A percentile compares a stretch with the other conserved stretches of the same genome.
Evolutionary conservation across 2,329 filamentous ascomycete species (phyloP).

Genomic region (Talaromyces sp.): DNA sequence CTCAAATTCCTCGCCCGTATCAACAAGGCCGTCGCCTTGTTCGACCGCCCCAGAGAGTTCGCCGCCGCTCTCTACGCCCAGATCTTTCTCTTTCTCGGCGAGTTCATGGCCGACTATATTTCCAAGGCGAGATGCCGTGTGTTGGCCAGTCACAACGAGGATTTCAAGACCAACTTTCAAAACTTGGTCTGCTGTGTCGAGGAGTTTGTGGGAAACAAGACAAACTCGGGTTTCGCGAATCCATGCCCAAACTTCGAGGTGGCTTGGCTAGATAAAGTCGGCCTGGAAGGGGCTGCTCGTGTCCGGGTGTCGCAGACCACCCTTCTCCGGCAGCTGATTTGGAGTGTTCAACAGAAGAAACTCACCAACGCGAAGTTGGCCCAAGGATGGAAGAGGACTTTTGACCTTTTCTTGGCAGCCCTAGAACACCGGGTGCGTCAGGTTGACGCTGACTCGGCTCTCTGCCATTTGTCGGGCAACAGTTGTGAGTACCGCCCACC

Average conservation of each 20-base stretch:
- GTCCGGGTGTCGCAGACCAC: conserved; percentile 29
- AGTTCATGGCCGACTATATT: conserved; percentile 35
- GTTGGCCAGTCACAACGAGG: conserved; percentile 28
- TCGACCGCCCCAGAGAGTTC: conserved; percentile 9
- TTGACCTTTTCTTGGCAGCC: conserved; percentile 21
- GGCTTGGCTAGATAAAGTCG: conserved; percentile 11
- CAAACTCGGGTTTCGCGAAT: conserved; percentile 14
- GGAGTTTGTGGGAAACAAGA: conserved; percentile 8
- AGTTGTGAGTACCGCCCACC: no score
- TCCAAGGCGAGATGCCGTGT: conserved; percentile 27
- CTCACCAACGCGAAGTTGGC: conserved; percentile 22
- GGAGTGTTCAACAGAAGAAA: conserved; percentile 30
- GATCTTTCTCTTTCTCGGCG: conserved; percentile 30
- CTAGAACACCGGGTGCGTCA: conserved; percentile 19
- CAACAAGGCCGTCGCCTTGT: conserved; percentile 21
- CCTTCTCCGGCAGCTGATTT: conserved; percentile 30
- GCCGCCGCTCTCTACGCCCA: conserved; percentile 26
- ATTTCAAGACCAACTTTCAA: conserved; percentile 28
- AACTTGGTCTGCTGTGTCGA: conserved; percentile 27
- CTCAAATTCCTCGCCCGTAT: conserved; percentile 27
- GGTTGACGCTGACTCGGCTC: not conserved
- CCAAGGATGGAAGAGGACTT: conserved; percentile 19
- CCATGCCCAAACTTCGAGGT: conserved; percentile 10
- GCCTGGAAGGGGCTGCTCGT: conserved; percentile 25
- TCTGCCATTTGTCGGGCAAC: not conserved